Evolutionary conservation across 805 yeast genomes (phyloP), one percentile per base, ranked within the genome.

Genomic region (Candida stauntonica): DNA sequence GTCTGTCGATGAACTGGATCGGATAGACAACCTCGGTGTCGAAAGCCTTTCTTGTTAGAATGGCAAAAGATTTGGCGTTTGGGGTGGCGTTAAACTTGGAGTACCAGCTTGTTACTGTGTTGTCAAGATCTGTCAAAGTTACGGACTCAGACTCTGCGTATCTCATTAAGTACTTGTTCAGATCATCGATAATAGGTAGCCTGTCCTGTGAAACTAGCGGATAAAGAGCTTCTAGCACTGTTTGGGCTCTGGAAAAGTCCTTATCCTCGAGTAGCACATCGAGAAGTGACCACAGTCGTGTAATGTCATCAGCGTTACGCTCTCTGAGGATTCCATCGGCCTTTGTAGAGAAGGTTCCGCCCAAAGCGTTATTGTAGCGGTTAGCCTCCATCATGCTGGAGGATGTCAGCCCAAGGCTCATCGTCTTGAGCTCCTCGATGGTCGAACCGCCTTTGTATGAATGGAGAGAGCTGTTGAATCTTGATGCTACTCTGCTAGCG

Each of bases 261-360:
- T 72, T 71, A 24, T 83, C 73, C 31, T 77, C 75, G 23, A 87
- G 54, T 47, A 89, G 81, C 0, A 93, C 91, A 50, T 87, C 95
- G 29, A 86, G 67, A 26, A 87, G 61, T 3, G 89, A 75, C 79
- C 89, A 87, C 15, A 82, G 66, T 50, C 81, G 81, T 37, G 70
- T 66, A n/a, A 75, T 72, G 46, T 77, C 81, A 53, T 72, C 74
- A 5, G 82, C 70, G 35, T 54, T 48, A 15, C 47, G 43, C 33
- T 54, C 52, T 31, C 57, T 45, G 17, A 38, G 38, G 17, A 55
- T 36, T 2, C 46, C 44, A 29, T 54, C 60, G 15, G 44, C 43
- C 5, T 38, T 28, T 3, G 54, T 42, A 14, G 57, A 51, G 31
- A 41, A 52, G 3, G 55, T 30, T 12, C 38, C 40, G 3, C 48